phyloP scores from a whole-genome alignment of 2,329 filamentous ascomycete genomes.

The Nannizziopsis arthrosporioides region DNA sequence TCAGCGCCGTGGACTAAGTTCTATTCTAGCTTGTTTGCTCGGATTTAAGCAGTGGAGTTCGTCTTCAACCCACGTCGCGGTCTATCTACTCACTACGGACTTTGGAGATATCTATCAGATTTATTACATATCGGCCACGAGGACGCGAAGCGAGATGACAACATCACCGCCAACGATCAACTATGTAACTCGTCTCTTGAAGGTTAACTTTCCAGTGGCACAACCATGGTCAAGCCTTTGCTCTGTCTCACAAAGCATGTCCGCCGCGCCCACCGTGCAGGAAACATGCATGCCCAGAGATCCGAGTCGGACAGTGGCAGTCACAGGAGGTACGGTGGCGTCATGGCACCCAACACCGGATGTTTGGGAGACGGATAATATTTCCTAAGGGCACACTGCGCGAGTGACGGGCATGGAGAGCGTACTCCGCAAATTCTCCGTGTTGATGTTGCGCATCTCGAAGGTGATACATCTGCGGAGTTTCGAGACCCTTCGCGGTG shows the following conservation, averaged over 20 bases:
- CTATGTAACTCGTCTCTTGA: background rate
- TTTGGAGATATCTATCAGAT: background rate
- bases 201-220: background rate
- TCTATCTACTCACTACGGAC: background rate
- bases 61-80: too few species aligned
- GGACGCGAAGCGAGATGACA: background rate
- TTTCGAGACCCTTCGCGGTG: background rate
- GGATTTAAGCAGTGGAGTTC: too few species aligned
- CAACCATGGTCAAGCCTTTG: conserved; percentile 7
- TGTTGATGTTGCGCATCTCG: too few species aligned
- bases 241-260: conserved; percentile 6
- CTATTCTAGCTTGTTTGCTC: too few species aligned
- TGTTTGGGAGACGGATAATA: background rate
- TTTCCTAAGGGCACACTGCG: too few species aligned
- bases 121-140: background rate
- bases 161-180: background rate
- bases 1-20: too few species aligned
- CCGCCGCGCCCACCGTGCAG: background rate
- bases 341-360: background rate
- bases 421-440: too few species aligned
- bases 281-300: conserved; percentile 3
- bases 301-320: conserved; percentile 6
- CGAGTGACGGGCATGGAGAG: too few species aligned
- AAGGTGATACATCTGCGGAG: too few species aligned
- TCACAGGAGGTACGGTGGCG: background rate